phyloP scores from a whole-genome alignment of 371 early-diverging fungal species.

The Mucor indicus region DNA sequence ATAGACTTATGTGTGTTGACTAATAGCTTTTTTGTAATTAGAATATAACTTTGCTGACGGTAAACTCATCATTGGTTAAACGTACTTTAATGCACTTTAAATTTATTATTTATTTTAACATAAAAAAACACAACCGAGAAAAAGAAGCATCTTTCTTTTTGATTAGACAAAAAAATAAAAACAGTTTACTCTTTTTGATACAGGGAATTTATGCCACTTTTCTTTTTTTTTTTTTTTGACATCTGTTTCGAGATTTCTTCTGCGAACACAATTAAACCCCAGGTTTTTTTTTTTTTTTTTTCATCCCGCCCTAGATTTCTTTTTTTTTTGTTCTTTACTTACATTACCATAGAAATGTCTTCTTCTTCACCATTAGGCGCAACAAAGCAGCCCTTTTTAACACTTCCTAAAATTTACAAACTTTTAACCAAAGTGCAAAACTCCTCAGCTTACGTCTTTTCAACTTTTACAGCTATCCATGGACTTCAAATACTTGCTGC shows the following conservation, averaged over 20 bases:
- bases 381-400: slow-evolving; percentile 7
- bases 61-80: slow-evolving; percentile 54
- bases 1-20: too few relatives aligned
- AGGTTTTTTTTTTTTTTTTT: background rate
- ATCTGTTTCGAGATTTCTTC: too few relatives aligned
- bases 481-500: slow-evolving; percentile 32
- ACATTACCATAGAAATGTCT: background rate
- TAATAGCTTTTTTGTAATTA: too few relatives aligned
- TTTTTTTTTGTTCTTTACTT: background rate
- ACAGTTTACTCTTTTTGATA: too few relatives aligned
- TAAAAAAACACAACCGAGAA: too few relatives aligned
- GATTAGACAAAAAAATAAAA: too few relatives aligned
- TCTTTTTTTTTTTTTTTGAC: too few relatives aligned
- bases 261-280: too few relatives aligned
- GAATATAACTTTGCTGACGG: slow-evolving; percentile 48
- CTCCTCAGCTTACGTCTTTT: slow-evolving; percentile 37
- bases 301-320: background rate
- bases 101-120: too few relatives aligned
- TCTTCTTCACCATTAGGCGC: slow-evolving; percentile 10
- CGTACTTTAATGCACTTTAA: too few relatives aligned
- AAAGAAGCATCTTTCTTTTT: too few relatives aligned
- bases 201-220: too few relatives aligned
- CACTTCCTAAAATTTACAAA: slow-evolving; percentile 26
- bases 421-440: slow-evolving; percentile 31
- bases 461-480: slow-evolving; percentile 32